Percentiles rank a stretch among this genome's conserved stretches.
These are phyloP conservation scores for Cymbidium sinense DNA, from an alignment of 106 monocot genomes.

Conservation along the genomic window DNA sequence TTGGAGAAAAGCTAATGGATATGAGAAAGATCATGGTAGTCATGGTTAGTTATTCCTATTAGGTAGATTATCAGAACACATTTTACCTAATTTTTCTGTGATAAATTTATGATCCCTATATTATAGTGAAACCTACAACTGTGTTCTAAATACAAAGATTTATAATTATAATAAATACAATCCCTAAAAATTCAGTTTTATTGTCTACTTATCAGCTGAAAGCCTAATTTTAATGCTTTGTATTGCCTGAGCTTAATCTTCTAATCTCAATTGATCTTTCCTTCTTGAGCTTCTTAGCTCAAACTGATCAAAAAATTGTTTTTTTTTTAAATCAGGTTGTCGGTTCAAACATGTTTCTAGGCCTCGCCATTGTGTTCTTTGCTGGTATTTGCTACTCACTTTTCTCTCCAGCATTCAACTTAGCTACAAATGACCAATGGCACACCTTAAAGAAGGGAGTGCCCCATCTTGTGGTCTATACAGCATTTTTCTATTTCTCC, in stretches of 20 bases:
- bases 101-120: too few relatives aligned
- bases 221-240: background rate
- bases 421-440: constrained; percentile 97
- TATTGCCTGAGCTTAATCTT: background rate
- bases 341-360: constrained; percentile 46
- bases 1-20: too few relatives aligned
- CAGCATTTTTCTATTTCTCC: constrained; percentile 96
- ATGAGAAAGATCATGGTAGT: too few relatives aligned
- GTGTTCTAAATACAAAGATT: too few relatives aligned
- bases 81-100: too few relatives aligned
- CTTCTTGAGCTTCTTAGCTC: background rate
- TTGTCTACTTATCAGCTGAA: background rate
- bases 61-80: too few relatives aligned
- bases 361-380: constrained; percentile 75
- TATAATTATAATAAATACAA: too few relatives aligned
- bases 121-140: too few relatives aligned
- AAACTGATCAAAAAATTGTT: background rate
- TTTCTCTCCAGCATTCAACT: constrained; percentile 92
- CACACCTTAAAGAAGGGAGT: constrained; percentile 82
- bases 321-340: constrained; percentile 52
- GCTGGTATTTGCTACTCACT: constrained; percentile 86
- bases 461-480: constrained; percentile 93
- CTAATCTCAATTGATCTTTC: background rate
- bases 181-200: background rate
- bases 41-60: too few relatives aligned